These are phyloP conservation scores for Platismatia glauca DNA, from an alignment of 495 filamentous ascomycete genomes.

Conservation along the genomic window DNA sequence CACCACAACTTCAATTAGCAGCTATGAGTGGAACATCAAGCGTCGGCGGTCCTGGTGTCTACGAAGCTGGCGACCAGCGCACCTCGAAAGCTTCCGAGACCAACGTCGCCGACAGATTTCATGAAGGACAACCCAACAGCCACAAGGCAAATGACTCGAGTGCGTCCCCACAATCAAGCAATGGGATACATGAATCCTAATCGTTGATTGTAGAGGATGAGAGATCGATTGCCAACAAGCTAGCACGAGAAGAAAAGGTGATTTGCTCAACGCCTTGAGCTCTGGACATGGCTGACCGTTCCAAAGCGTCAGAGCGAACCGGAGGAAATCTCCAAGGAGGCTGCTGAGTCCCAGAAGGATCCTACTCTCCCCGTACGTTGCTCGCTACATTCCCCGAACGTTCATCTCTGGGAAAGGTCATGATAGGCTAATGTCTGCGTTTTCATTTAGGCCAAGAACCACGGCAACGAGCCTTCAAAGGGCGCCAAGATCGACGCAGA, in stretches of 20 bases:
- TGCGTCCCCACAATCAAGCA: conserved; percentile 26
- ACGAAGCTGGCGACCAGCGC: conserved; percentile 64
- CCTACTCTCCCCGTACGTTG: conserved; percentile 57
- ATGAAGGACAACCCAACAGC: conserved; percentile 57
- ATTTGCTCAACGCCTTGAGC: not conserved
- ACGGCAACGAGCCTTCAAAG: conserved; percentile 62
- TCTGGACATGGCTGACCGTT: conserved; percentile 12
- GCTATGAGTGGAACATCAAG: conserved; percentile 36
- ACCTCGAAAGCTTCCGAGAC: conserved; percentile 51
- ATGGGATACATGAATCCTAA: not conserved
- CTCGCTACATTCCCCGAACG: not conserved
- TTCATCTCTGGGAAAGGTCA: not conserved
- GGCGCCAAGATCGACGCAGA: conserved; percentile 66
- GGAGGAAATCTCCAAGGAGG: conserved; percentile 40
- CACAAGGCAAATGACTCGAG: conserved; percentile 66
- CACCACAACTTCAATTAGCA: not conserved
- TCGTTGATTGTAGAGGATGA: conserved; percentile 54
- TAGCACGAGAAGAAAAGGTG: conserved; percentile 52
- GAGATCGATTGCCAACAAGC: conserved; percentile 68
- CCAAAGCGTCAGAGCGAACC: conserved; percentile 34
- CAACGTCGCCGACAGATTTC: conserved; percentile 45
- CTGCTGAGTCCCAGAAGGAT: conserved; percentile 50
- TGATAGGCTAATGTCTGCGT: not conserved
- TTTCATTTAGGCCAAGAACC: conserved; percentile 48
- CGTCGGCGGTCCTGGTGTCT: conserved; percentile 45